These are phyloP conservation scores for Penstemon davidsonii DNA, from an alignment of 257 asterid genomes.

Conservation along the genomic window DNA sequence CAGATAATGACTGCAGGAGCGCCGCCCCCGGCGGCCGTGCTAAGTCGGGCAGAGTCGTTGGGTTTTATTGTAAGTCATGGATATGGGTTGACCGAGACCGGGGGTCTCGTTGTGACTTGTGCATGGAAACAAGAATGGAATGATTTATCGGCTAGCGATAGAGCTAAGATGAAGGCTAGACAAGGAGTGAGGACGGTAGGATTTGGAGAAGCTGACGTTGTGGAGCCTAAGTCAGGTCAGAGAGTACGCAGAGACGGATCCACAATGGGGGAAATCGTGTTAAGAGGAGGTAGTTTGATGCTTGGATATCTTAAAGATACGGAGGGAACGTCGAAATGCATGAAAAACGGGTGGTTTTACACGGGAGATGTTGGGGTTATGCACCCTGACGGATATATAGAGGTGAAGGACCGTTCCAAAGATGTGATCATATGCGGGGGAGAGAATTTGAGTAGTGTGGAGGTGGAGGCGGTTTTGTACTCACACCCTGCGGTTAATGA, in stretches of 20 bases:
- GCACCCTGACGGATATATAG: conserved; percentile 53
- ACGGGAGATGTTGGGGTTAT: conserved; percentile 56
- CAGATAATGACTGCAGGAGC: conserved; percentile 49
- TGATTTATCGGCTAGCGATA: conserved; percentile 17
- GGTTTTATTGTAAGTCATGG: conserved; percentile 46
- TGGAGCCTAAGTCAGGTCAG: conserved; percentile 36
- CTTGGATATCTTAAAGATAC: conserved; percentile 47
- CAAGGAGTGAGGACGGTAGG: conserved; percentile 42
- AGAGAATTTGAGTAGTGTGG: conserved; percentile 57
- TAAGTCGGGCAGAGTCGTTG: conserved; percentile 25
- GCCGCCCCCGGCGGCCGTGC: conserved; percentile 45
- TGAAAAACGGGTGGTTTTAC: conserved; percentile 54
- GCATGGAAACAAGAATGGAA: conserved; percentile 47
- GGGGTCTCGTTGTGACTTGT: conserved; percentile 41
- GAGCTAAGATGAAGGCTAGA: conserved; percentile 40
- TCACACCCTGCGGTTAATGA: conserved; percentile 47
- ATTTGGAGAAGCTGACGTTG: conserved; percentile 36
- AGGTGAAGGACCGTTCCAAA: conserved; percentile 47
- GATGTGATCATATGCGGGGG: conserved; percentile 59
- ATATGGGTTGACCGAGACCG: conserved; percentile 51
- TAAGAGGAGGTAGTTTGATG: conserved; percentile 49
- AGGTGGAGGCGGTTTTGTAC: conserved; percentile 51
- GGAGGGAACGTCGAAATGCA: conserved; percentile 40
- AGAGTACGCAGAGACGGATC: conserved; percentile 35
- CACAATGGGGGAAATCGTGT: conserved; percentile 47